Conservation (phyloP, 2,329 filamentous ascomycete genomes). For the Colletotrichum sublineola region DNA sequence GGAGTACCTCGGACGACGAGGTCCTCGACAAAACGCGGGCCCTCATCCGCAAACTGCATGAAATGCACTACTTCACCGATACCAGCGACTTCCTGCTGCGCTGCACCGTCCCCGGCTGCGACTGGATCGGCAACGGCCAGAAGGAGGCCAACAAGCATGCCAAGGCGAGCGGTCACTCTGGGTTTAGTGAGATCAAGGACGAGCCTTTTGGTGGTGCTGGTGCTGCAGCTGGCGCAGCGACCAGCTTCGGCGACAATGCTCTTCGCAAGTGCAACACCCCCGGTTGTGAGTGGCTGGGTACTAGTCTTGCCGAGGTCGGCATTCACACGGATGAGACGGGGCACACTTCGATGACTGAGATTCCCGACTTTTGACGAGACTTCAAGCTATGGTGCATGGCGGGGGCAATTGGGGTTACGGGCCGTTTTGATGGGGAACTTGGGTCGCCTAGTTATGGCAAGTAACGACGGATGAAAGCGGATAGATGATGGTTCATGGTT, state of each 20-base stretch:
- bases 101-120: conserved; percentile 77
- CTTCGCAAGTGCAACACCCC: conserved; percentile 78
- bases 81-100: conserved; percentile 82
- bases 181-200: conserved; percentile 77
- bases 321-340: conserved; percentile 72
- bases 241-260: conserved; percentile 63
- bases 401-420: neutral
- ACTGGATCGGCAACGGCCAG: conserved; percentile 77
- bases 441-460: neutral
- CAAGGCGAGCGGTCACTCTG: conserved; percentile 68
- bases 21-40: conserved; percentile 77
- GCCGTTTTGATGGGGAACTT: neutral
- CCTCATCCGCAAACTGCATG: conserved; percentile 74
- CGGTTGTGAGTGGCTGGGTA: conserved; percentile 74
- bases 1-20: conserved; percentile 68
- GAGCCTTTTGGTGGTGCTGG: conserved; percentile 55
- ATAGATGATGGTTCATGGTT: neutral
- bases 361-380: conserved; percentile 51
- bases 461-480: neutral
- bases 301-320: conserved; percentile 71
- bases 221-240: neutral
- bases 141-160: conserved; percentile 73
- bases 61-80: conserved; percentile 89
- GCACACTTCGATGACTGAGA: conserved; percentile 61
- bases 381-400: neutral